These are phyloP conservation scores for Citrullus amarus DNA, from an alignment of 306 rosid genomes.

Conservation along the genomic window DNA sequence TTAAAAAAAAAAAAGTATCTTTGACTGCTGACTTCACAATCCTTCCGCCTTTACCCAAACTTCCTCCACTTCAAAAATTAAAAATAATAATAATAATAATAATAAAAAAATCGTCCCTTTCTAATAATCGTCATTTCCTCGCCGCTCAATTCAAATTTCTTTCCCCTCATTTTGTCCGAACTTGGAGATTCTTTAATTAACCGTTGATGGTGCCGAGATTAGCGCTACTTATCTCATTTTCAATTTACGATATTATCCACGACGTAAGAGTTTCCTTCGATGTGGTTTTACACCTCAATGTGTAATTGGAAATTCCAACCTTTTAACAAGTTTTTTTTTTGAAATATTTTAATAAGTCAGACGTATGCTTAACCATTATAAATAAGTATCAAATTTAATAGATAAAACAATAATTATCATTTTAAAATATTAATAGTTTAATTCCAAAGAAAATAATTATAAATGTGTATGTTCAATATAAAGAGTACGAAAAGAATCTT, in stretches of 20 bases:
- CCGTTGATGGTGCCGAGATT: neutral
- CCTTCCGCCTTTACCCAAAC: neutral
- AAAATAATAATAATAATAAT: too few species aligned
- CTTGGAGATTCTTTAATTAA: neutral
- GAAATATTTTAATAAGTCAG: too few species aligned
- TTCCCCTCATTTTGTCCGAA: neutral
- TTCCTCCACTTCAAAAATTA: neutral
- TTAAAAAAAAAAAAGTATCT: constrained; percentile 5
- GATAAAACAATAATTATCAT: too few species aligned
- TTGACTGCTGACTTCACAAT: constrained; percentile 9
- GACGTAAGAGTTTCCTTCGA: too few species aligned
- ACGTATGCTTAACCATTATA: neutral
- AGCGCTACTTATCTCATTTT: neutral
- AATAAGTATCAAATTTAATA: neutral
- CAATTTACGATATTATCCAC: too few species aligned
- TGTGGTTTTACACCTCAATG: neutral
- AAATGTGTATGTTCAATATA: too few species aligned
- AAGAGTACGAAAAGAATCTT: too few species aligned
- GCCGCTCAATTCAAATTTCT: constrained; percentile 5
- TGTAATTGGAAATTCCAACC: too few species aligned
- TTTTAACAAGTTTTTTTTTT: too few species aligned
- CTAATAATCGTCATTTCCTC: neutral
- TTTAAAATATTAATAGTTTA: too few species aligned
- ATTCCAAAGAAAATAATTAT: too few species aligned
- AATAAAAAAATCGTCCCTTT: neutral